phyloP scores from a whole-genome alignment of 2,329 filamentous ascomycete species.

The Penicillium sp. region DNA sequence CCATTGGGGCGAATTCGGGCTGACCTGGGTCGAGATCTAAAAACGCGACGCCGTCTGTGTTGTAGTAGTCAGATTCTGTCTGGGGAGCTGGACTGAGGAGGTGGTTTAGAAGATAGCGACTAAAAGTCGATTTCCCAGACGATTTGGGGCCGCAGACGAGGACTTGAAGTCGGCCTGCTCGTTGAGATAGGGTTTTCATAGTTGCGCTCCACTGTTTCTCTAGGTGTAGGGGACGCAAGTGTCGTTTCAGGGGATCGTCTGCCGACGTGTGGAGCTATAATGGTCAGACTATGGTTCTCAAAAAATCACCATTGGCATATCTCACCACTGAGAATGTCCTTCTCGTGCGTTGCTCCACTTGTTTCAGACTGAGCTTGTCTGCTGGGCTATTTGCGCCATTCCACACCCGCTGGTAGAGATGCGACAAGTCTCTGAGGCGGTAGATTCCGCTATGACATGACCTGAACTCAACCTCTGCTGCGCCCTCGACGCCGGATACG shows the following conservation, averaged over 20 bases:
- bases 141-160: constrained; percentile 61
- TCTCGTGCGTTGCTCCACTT: constrained; percentile 30
- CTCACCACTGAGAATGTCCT: constrained; percentile 50
- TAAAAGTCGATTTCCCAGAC: constrained; percentile 66
- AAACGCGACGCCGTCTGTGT: constrained; percentile 53
- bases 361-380: constrained; percentile 39
- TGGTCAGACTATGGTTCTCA: constrained; percentile 23
- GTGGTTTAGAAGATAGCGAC: constrained; percentile 60
- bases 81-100: constrained; percentile 51
- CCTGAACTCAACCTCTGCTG: constrained; percentile 55
- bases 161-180: constrained; percentile 45
- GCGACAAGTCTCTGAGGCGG: constrained; percentile 53
- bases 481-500: constrained; percentile 45
- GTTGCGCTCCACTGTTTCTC: constrained; percentile 50
- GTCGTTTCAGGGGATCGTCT: constrained; percentile 48
- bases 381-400: constrained; percentile 42
- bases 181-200: constrained; percentile 50
- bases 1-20: constrained; percentile 64
- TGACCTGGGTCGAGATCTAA: constrained; percentile 65
- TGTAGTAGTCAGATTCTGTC: constrained; percentile 33
- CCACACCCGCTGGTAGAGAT: constrained; percentile 61
- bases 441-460: constrained; percentile 52
- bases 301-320: neutral
- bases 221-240: constrained; percentile 48
- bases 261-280: constrained; percentile 46